Evolutionary conservation across 352 stramenopile genomes (phyloP).

Genomic region (Globisporangium abappressorium): DNA sequence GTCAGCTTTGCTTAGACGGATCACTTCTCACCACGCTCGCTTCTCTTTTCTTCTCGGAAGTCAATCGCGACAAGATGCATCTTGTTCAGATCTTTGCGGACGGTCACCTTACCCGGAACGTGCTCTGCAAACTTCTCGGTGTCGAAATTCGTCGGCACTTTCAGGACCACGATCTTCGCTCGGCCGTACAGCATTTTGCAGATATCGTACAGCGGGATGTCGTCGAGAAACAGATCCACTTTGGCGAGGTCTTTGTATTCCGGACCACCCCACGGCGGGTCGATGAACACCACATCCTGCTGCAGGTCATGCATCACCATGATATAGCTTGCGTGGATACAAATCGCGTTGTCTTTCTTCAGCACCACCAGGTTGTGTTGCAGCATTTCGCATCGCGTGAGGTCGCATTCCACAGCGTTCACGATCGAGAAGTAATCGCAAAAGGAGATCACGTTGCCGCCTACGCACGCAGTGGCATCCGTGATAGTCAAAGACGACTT

Average conservation of each 20-base stretch:
- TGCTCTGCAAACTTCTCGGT: slow-evolving; percentile 59
- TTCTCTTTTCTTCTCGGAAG: slow-evolving; percentile 27
- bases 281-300: slow-evolving; percentile 83
- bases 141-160: slow-evolving; percentile 84
- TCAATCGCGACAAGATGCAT: slow-evolving; percentile 77
- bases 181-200: slow-evolving; percentile 43
- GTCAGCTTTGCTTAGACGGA: not conserved
- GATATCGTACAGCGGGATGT: slow-evolving; percentile 58
- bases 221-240: slow-evolving; percentile 70
- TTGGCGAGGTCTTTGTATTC: slow-evolving; percentile 76
- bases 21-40: not conserved
- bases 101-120: slow-evolving; percentile 54
- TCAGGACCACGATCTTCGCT: slow-evolving; percentile 66
- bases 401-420: slow-evolving; percentile 71
- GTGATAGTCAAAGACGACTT: slow-evolving; percentile 59
- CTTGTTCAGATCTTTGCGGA: slow-evolving; percentile 72
- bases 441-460: slow-evolving; percentile 80
- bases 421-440: slow-evolving; percentile 75
- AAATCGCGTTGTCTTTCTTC: slow-evolving; percentile 53
- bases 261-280: slow-evolving; percentile 77
- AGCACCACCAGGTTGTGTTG: slow-evolving; percentile 70
- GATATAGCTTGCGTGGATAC: slow-evolving; percentile 61
- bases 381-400: slow-evolving; percentile 64
- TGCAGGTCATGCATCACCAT: slow-evolving; percentile 65
- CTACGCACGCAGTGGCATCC: slow-evolving; percentile 77